A percentile compares a stretch with the other conserved stretches of the same genome.
Conservation (phyloP, 768 basidiomycete genomes). For the Leccinum imitatum region DNA sequence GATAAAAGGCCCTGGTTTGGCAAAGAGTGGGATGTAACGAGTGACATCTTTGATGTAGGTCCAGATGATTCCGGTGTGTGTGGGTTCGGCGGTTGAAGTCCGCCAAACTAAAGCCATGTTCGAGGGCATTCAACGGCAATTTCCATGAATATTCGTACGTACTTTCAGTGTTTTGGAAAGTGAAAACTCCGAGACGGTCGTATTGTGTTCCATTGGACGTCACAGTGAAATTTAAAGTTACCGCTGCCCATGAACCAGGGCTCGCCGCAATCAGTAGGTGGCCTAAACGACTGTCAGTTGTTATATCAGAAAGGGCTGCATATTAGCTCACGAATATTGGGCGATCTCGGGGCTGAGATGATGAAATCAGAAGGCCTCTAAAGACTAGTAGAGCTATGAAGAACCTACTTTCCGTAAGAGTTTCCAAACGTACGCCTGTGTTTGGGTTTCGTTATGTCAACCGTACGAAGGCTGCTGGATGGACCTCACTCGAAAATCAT, state of each 20-base stretch:
- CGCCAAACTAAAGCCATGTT: constrained; percentile 57
- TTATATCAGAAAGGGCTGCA: background rate
- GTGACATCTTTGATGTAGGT: constrained; percentile 76
- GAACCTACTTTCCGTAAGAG: constrained; percentile 63
- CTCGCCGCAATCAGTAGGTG: constrained; percentile 69
- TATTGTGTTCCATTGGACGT: constrained; percentile 78
- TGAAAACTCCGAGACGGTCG: constrained; percentile 70
- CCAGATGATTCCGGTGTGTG: constrained; percentile 71
- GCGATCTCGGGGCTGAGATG: constrained; percentile 58
- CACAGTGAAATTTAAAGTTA: constrained; percentile 75
- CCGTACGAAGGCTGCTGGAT: background rate
- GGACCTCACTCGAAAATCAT: constrained; percentile 57
- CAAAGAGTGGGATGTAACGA: constrained; percentile 68
- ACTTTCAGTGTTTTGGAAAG: constrained; percentile 79
- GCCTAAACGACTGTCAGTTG: constrained; percentile 37
- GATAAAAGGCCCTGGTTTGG: constrained; percentile 65
- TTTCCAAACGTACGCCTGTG: constrained; percentile 67
- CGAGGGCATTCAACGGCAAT: background rate
- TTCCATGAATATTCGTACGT: constrained; percentile 20
- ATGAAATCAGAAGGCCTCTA: background rate
- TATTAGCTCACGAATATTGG: constrained; percentile 48
- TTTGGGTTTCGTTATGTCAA: background rate
- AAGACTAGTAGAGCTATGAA: background rate
- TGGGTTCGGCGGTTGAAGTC: constrained; percentile 79
- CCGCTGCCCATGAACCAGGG: constrained; percentile 70